Conservation (phyloP, 257 asterid genomes). For the Solanum pinnatisectum region DNA sequence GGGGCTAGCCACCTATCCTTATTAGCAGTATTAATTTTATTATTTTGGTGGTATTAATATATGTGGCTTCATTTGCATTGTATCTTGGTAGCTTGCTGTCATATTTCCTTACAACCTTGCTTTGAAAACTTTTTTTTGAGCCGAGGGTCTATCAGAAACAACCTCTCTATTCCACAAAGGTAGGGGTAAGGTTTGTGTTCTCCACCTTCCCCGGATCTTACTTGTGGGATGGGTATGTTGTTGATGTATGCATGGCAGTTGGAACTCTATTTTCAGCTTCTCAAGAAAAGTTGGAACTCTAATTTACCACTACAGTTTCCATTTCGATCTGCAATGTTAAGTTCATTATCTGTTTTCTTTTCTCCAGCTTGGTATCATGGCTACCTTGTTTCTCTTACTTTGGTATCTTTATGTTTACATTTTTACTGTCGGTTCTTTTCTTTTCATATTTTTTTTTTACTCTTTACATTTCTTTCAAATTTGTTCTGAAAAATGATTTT, state of each 20-base stretch:
- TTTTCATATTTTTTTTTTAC: background rate
- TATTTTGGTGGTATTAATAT: background rate
- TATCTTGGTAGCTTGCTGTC: background rate
- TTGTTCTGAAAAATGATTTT: background rate
- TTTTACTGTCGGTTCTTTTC: background rate
- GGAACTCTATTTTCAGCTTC: background rate
- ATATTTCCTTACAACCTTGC: background rate
- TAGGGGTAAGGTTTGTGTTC: background rate
- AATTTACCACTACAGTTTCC: background rate
- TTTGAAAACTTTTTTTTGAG: background rate
- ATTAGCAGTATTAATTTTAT: background rate
- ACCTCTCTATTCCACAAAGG: background rate
- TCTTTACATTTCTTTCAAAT: background rate
- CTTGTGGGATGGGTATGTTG: background rate
- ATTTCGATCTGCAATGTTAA: background rate
- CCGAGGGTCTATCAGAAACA: background rate
- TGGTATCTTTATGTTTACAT: background rate
- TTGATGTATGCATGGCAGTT: background rate
- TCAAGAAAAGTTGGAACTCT: background rate
- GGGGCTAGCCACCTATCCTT: background rate
- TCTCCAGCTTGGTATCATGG: background rate
- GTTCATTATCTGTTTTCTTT: background rate
- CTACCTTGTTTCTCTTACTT: background rate
- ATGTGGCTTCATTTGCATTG: background rate
- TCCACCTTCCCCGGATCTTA: background rate